phyloP scores from a whole-genome alignment of 805 yeast genomes.

The Saccharomycopsis sp. region DNA sequence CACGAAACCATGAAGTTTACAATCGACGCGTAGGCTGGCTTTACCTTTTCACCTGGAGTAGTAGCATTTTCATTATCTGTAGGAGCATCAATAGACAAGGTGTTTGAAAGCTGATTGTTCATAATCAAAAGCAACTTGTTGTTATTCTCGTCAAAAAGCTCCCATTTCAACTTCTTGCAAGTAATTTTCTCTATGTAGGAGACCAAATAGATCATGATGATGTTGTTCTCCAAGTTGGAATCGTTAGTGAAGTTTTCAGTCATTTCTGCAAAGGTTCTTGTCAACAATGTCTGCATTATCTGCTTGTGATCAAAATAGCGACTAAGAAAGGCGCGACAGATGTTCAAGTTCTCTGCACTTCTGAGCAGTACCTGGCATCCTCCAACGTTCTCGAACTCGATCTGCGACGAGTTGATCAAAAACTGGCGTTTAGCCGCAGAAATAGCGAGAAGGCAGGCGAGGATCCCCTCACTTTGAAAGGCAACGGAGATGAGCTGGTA shows the following conservation, averaged over 20 bases:
- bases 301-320: constrained; percentile 9
- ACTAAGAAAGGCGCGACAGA: not conserved
- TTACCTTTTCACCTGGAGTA: not conserved
- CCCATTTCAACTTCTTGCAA: constrained; percentile 8
- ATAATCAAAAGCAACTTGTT: not conserved
- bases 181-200: constrained; percentile 15
- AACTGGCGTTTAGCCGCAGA: constrained; percentile 12
- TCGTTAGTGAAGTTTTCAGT: not conserved
- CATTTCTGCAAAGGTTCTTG: constrained; percentile 5
- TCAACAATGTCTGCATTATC: constrained; percentile 13
- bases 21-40: not conserved
- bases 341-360: constrained; percentile 5
- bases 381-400: constrained; percentile 9
- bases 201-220: constrained; percentile 8
- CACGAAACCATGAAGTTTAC: constrained; percentile 4
- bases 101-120: not conserved
- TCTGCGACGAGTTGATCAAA: constrained; percentile 2
- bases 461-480: constrained; percentile 5
- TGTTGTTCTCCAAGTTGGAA: not conserved
- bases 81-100: not conserved
- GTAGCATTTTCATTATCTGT: not conserved
- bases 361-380: not conserved
- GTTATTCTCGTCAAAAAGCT: constrained; percentile 7
- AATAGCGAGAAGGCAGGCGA: constrained; percentile 6
- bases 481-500: constrained; percentile 17